Evolutionary conservation across 2,329 filamentous ascomycete species (phyloP), one percentile per base, ranked within the genome.

Genomic region (Colletotrichum spinosum): DNA sequence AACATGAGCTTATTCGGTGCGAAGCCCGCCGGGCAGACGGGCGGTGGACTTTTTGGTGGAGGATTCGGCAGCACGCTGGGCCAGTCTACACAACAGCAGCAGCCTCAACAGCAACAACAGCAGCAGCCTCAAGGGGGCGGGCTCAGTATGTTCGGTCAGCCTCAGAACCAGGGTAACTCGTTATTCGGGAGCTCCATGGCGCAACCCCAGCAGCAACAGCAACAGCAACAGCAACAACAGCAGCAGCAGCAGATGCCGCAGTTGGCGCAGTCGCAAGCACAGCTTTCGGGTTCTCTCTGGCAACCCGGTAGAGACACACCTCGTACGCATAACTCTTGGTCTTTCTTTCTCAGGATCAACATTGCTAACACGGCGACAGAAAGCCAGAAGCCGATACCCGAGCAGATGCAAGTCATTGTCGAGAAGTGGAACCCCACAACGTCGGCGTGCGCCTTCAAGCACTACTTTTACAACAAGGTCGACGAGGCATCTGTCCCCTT

Each of bases 391-490:
- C 87, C 89, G 52, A 86, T 94, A 49, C 84, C 88, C 17, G 90
- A 94, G 62, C 92, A 95, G 76, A 92, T 94, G 76, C 82, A 85
- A 67, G 82, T 88, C 34, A 84, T 96, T 45, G 81, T 88, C 56
- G 83, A 88, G 66, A 94, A 94, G 79, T 96, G 92, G 92, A 84
- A 92, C 67, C 89, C 91, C 1, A 78, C 83, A 34, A 86, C 84
- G 75, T 84, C 88, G 25, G 88, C 88, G 74, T 94, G 91, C 71
- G 87, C 86, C 35, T 93, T 96, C 80, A 91, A 93, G 76, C 84
- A 92, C 74, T 95, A 95, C 81, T 93, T 96, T 76, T 97, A 96
- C 84, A 96, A 96, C 79, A 89, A 92, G 70, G 92, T 94, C 68
- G 89, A 91, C 68, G 88, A 91, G 72, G 86, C 88, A 56, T 86